A percentile compares a stretch with the other conserved stretches of the same genome.
Conservation (phyloP, 208 protist genomes). For the Tritrichomonas musculus region DNA sequence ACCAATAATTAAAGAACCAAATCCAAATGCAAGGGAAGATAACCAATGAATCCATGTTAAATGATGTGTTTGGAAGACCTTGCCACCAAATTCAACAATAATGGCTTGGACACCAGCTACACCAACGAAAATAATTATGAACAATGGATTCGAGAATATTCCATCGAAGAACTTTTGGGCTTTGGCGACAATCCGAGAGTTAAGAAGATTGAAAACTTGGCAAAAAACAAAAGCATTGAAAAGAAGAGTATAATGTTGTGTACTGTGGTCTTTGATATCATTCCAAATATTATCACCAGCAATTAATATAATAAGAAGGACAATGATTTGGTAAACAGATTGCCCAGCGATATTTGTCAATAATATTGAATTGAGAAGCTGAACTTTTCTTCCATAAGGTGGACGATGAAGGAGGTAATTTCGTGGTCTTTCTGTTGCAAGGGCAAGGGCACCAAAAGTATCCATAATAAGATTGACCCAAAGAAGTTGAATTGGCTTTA, state of each 20-base stretch:
- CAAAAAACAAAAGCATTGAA: constrained; percentile 50
- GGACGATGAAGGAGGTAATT: constrained; percentile 28
- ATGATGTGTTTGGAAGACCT: not conserved
- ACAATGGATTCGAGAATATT: not conserved
- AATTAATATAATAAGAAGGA: constrained; percentile 50
- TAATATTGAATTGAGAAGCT: not conserved
- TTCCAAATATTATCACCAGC: constrained; percentile 21
- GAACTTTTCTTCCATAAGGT: constrained; percentile 38
- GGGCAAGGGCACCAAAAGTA: constrained; percentile 28
- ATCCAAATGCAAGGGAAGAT: not conserved
- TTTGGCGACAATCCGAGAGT: constrained; percentile 29
- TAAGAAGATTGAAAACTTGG: constrained; percentile 49
- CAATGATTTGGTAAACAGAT: not conserved
- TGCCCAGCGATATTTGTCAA: not conserved
- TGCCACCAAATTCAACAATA: not conserved
- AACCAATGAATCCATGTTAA: not conserved
- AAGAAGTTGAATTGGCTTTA: constrained; percentile 41
- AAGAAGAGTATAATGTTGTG: constrained; percentile 38
- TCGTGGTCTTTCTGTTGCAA: constrained; percentile 35
- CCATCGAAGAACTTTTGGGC: not conserved
- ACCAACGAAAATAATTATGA: not conserved
- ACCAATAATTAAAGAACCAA: not conserved
- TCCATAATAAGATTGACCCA: constrained; percentile 45
- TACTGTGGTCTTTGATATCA: not conserved
- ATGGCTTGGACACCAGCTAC: not conserved